Evolutionary conservation across 176 grass and related monocot species (phyloP).

Genomic region (Saccharum officinarum): DNA sequence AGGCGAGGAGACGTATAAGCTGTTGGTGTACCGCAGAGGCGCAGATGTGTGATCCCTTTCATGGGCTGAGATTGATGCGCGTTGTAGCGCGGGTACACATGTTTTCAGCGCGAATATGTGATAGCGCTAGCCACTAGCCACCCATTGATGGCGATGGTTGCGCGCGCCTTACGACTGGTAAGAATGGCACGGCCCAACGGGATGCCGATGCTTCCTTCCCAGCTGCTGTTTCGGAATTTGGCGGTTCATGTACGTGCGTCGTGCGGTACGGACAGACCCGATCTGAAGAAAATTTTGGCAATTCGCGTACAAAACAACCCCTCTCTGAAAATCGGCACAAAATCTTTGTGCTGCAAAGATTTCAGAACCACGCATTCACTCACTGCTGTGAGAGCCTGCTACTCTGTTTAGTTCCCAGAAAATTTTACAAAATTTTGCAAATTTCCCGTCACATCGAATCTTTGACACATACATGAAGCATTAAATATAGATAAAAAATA

Average conservation of each 20-base stretch:
- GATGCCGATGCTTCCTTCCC: not conserved
- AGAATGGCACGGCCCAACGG: conserved; percentile 11
- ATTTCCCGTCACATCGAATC: too few species aligned
- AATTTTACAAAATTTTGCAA: too few species aligned
- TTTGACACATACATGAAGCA: too few species aligned
- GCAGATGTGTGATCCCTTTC: conserved; percentile 15
- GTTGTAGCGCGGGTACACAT: not conserved
- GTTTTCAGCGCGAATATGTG: not conserved
- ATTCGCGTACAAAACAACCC: not conserved
- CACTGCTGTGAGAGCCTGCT: not conserved
- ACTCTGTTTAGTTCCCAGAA: too few species aligned
- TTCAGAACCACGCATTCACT: not conserved
- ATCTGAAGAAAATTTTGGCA: not conserved
- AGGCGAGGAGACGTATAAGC: not conserved
- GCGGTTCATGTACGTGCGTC: not conserved
- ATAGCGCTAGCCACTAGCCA: not conserved
- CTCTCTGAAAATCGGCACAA: not conserved
- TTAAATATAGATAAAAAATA: too few species aligned
- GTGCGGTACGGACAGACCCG: not conserved
- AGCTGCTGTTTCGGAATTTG: not conserved
- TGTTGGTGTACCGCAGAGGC: conserved; percentile 1
- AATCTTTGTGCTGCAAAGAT: not conserved
- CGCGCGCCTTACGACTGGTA: not conserved
- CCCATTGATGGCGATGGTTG: not conserved
- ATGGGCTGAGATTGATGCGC: conserved; percentile 17